These are phyloP conservation scores for Aspergillus ruber DNA, from an alignment of 2,329 filamentous ascomycete species.

Conservation along the genomic window DNA sequence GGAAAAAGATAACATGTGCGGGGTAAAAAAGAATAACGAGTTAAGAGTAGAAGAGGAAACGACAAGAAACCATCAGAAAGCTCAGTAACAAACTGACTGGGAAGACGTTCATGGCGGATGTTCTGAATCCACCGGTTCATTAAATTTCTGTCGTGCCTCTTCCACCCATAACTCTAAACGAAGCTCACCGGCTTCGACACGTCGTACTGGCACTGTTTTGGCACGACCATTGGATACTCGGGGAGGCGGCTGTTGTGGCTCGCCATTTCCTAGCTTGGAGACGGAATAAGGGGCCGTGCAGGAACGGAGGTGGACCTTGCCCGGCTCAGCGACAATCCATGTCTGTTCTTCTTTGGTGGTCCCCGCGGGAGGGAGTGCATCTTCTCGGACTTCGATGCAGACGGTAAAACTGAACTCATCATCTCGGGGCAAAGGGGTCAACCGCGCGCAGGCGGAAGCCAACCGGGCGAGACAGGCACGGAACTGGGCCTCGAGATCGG, in stretches of 20 bases:
- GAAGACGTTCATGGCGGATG: slow-evolving; percentile 25
- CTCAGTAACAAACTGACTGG: neutral
- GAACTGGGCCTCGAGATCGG: slow-evolving; percentile 45
- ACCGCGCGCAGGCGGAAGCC: slow-evolving; percentile 36
- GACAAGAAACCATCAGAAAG: neutral
- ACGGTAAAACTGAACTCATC: slow-evolving; percentile 46
- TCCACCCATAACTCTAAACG: slow-evolving; percentile 65
- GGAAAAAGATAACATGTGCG: slow-evolving; percentile 2
- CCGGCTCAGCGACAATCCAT: slow-evolving; percentile 56
- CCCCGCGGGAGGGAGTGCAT: slow-evolving; percentile 42
- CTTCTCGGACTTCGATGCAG: slow-evolving; percentile 43
- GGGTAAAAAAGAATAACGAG: slow-evolving; percentile 4
- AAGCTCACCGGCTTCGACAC: slow-evolving; percentile 60
- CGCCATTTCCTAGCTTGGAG: slow-evolving; percentile 30
- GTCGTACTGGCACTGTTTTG: slow-evolving; percentile 55
- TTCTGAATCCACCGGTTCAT: slow-evolving; percentile 34
- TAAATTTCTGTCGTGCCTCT: slow-evolving; percentile 52
- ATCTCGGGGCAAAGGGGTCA: slow-evolving; percentile 39
- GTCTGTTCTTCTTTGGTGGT: slow-evolving; percentile 46
- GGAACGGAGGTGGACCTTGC: slow-evolving; percentile 33
- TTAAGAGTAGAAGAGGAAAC: slow-evolving; percentile 5
- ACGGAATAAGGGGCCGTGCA: slow-evolving; percentile 36
- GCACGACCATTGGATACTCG: slow-evolving; percentile 42
- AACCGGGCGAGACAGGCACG: slow-evolving; percentile 41
- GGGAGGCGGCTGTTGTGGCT: slow-evolving; percentile 28